Conservation (phyloP, 2,329 filamentous ascomycete genomes). For the Colletotrichum tanaceti region DNA sequence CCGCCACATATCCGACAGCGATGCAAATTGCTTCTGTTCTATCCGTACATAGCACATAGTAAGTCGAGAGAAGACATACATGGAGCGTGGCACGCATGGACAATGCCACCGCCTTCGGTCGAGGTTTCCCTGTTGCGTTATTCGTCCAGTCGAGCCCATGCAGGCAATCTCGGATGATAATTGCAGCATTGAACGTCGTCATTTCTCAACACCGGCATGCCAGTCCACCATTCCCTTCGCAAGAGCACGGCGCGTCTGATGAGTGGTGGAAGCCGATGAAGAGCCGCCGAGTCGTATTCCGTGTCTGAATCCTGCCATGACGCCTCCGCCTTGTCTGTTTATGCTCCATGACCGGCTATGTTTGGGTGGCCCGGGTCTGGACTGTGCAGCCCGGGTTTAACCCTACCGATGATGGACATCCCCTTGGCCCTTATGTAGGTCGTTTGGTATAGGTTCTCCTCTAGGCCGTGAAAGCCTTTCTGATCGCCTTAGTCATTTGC, state of each 20-base stretch:
- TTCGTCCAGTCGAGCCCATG: slow-evolving; percentile 25
- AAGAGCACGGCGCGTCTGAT: not conserved
- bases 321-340: not conserved
- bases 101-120: slow-evolving; percentile 22
- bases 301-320: not conserved
- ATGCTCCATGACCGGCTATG: slow-evolving; percentile 7
- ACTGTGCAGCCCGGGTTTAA: slow-evolving; percentile 28
- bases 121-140: slow-evolving; percentile 24
- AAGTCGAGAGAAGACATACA: slow-evolving; percentile 17
- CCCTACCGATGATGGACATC: slow-evolving; percentile 12
- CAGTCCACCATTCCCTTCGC: not conserved
- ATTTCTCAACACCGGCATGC: slow-evolving; percentile 16
- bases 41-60: too few species aligned
- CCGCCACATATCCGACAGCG: slow-evolving; percentile 29
- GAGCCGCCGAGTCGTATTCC: slow-evolving; percentile 8
- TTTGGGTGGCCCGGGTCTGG: slow-evolving; percentile 17
- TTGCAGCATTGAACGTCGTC: slow-evolving; percentile 33
- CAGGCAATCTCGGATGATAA: slow-evolving; percentile 44
- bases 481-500: slow-evolving; percentile 19
- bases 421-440: slow-evolving; percentile 21
- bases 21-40: slow-evolving; percentile 24
- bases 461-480: slow-evolving; percentile 9
- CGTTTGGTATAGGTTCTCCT: slow-evolving; percentile 19
- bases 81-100: too few species aligned
- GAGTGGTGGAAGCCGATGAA: not conserved